Percentiles rank a stretch among this genome's conserved stretches.
Evolutionary conservation across 345 rosid genomes (phyloP).

Genomic region (Populus tremula): DNA sequence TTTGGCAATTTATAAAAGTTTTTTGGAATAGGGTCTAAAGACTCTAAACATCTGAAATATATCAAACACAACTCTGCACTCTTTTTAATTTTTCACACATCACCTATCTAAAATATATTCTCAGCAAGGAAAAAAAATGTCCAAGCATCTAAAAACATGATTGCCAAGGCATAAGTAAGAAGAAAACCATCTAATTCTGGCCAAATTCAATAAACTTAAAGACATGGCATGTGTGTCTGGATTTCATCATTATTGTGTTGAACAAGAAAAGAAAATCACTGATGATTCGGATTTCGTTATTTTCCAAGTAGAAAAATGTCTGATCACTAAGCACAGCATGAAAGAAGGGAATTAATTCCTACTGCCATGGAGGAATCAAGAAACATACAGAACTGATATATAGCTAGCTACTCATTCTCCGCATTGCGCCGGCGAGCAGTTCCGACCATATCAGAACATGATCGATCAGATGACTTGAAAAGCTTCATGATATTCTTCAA

Average conservation of each 20-base stretch:
- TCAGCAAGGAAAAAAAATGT: too few relatives aligned
- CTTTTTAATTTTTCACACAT: too few relatives aligned
- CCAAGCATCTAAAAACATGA: background rate
- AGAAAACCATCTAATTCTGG: too few relatives aligned
- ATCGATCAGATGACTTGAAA: background rate
- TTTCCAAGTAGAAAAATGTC: background rate
- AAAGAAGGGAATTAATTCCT: background rate
- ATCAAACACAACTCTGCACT: too few relatives aligned
- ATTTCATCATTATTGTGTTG: too few relatives aligned
- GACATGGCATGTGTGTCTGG: background rate
- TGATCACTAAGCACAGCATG: background rate
- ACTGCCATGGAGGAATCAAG: background rate
- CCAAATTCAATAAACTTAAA: too few relatives aligned
- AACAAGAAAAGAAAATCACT: too few relatives aligned
- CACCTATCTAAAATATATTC: too few relatives aligned
- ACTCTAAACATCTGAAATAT: too few relatives aligned
- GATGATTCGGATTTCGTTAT: too few relatives aligned
- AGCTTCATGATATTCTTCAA: background rate
- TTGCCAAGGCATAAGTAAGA: background rate
- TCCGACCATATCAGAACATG: background rate
- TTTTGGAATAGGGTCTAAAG: too few relatives aligned
- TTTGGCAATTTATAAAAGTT: too few relatives aligned
- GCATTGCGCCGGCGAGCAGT: background rate
- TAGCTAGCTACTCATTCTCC: background rate
- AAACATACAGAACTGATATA: background rate